Conservation (phyloP, 2,329 filamentous ascomycete genomes). For the Aaosphaeria pasadenensis region DNA sequence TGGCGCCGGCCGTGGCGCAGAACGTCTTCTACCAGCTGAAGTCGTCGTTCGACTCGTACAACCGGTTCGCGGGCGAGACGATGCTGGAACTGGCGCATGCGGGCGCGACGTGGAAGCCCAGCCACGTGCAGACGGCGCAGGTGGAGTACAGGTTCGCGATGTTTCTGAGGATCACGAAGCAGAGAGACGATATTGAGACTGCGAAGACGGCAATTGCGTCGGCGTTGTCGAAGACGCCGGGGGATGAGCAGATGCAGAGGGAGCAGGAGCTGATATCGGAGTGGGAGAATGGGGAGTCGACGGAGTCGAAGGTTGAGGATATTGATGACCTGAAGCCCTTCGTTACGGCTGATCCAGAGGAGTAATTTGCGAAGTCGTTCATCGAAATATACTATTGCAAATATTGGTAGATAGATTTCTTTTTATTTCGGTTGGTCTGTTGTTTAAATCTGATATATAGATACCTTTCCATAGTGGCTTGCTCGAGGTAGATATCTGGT, state of each 20-base stretch:
- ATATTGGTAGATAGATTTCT: background rate
- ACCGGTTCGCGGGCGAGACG: background rate
- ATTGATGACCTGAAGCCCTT: too few species aligned
- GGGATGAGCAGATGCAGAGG: background rate
- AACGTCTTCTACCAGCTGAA: background rate
- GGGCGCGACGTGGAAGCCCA: background rate
- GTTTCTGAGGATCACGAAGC: background rate
- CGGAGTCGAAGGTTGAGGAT: too few species aligned
- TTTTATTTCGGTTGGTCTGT: background rate
- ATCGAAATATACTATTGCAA: background rate
- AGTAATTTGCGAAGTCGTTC: background rate
- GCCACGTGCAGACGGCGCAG: background rate
- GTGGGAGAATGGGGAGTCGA: background rate
- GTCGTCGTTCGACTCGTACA: background rate
- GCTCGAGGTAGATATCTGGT: constrained; percentile 27
- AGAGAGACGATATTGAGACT: background rate
- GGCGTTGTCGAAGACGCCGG: background rate
- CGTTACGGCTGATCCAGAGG: too few species aligned
- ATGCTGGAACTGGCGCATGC: too few species aligned
- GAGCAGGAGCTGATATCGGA: background rate
- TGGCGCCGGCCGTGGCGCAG: background rate
- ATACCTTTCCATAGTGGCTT: constrained; percentile 41
- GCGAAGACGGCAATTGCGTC: background rate
- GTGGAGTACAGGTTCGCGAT: background rate
- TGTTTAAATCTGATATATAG: constrained; percentile 13